Base-by-base conservation (phyloP, 2,329 filamentous ascomycete genomes). In the Colletotrichum truncatum region DNA sequence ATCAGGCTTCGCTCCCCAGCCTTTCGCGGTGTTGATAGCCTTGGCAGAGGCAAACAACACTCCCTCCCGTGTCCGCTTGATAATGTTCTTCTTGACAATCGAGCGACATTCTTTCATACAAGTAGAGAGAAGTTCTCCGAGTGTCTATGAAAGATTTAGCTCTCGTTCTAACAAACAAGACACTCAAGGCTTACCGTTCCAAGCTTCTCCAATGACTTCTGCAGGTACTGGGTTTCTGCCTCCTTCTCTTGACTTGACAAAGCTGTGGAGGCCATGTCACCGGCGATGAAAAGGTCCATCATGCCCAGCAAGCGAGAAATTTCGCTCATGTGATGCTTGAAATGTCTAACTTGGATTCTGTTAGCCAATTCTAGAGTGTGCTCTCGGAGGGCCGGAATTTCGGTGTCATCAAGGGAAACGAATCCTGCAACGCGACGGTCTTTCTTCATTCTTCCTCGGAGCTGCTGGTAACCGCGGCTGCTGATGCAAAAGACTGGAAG, bases 401-500 rank as follows among this genome's bases (percentile, higher is more conserved):
- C 87, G 0, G 89, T 91, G 63, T 90, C 83, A 3, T 86, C 79
- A 0, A 77, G 39, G 4, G 77, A 73, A 2, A 74, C 73, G 71
- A 90, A 91, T 0, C 88, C 87, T 11, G 80, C 75, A 2, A 87
- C 79, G 10, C 76, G 69, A 2, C 78, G 75, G 56, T 91, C 88
- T 43, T 85, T 84, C 55, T 78, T 72, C 8, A 90, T 71, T 4
- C 85, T 80, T 1, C 85, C 86, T 38, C 80, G 78, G n/a, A 91
- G 74, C 69, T 88, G 87, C 69, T 91, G 88, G 57, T 89, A 91
- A 0, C 84, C 88, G 45, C 85, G 78, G 48, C 85, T 86, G 62
- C 86, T 89, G 14, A 91, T 85, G 66, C 88, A 91, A 70, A 90
- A 92, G 2, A 91, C 88, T 0, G 87, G 84, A 1, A 92, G 77